Conservation (phyloP, 73 alveolate species). For the Tetrahymena malaccensis region DNA sequence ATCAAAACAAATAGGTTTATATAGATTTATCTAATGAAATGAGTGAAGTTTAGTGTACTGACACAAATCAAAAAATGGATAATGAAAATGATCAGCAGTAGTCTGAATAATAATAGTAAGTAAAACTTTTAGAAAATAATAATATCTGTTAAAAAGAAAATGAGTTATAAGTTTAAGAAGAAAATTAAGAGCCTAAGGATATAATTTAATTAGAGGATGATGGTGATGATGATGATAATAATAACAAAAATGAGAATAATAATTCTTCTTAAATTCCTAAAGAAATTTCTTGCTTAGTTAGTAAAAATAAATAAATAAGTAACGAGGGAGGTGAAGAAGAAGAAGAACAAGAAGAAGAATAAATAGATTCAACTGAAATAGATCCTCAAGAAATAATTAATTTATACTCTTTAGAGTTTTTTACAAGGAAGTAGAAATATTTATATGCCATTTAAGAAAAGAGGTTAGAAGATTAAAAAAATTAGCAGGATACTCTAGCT, state of each 20-base stretch:
- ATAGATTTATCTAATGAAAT: background rate
- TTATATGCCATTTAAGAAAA: background rate
- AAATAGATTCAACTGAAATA: background rate
- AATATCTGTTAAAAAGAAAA: too few relatives aligned
- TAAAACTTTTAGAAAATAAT: background rate
- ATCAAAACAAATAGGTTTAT: background rate
- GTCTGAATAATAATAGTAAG: background rate
- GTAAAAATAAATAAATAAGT: background rate
- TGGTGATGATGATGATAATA: too few relatives aligned
- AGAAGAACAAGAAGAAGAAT: too few relatives aligned
- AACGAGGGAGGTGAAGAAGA: background rate
- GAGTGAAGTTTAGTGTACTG: background rate
- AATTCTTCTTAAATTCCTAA: too few relatives aligned
- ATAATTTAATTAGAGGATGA: too few relatives aligned
- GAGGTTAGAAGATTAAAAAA: background rate
- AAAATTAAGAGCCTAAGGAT: too few relatives aligned
- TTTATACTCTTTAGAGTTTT: background rate
- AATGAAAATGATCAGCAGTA: too few relatives aligned
- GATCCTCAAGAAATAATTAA: background rate
- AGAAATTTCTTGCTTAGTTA: background rate
- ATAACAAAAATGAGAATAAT: too few relatives aligned
- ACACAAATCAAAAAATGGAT: too few relatives aligned
- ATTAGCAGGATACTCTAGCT: background rate
- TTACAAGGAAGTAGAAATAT: background rate
- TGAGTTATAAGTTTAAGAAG: background rate